These are phyloP conservation scores for Erythrobasidium hasegawianum DNA, from an alignment of 1,284 basidiomycete species.

Conservation along the genomic window DNA sequence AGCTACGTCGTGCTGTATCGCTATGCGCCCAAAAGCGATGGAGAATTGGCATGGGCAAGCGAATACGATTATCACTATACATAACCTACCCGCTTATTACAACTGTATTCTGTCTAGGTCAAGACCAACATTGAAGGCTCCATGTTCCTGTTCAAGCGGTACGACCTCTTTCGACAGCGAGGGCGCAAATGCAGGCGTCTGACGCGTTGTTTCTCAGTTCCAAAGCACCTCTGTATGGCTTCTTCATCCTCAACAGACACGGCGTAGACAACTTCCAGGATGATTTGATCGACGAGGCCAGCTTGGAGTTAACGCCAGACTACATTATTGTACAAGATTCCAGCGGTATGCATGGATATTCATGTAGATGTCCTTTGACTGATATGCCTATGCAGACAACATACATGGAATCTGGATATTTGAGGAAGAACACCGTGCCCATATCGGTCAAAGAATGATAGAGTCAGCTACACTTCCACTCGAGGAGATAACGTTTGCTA, in stretches of 20 bases:
- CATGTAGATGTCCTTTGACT: conserved; percentile 1
- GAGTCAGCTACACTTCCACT: conserved; percentile 37
- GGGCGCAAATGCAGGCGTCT: neutral
- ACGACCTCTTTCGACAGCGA: neutral
- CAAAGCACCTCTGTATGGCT: conserved; percentile 65
- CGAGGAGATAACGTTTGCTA: neutral
- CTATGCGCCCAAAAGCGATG: conserved; percentile 44
- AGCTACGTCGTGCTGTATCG: conserved; percentile 61
- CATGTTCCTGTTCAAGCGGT: conserved; percentile 62
- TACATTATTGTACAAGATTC: conserved; percentile 64
- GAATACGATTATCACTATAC: conserved; percentile 46
- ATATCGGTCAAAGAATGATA: conserved; percentile 54
- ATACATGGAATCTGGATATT: conserved; percentile 77
- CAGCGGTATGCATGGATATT: neutral
- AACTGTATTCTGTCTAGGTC: conserved; percentile 51
- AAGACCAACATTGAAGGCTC: conserved; percentile 81
- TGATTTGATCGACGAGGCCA: conserved; percentile 71
- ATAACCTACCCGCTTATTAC: neutral
- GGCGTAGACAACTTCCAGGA: conserved; percentile 79
- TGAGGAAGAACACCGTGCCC: conserved; percentile 64
- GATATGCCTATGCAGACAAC: conserved; percentile 38
- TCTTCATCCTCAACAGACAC: conserved; percentile 80
- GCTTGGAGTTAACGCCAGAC: conserved; percentile 58
- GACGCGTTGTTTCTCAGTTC: conserved; percentile 31
- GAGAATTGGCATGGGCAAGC: conserved; percentile 57